phyloP scores from a whole-genome alignment of 192 early-diverging fungal species.

The Anaeromyces robustus region DNA sequence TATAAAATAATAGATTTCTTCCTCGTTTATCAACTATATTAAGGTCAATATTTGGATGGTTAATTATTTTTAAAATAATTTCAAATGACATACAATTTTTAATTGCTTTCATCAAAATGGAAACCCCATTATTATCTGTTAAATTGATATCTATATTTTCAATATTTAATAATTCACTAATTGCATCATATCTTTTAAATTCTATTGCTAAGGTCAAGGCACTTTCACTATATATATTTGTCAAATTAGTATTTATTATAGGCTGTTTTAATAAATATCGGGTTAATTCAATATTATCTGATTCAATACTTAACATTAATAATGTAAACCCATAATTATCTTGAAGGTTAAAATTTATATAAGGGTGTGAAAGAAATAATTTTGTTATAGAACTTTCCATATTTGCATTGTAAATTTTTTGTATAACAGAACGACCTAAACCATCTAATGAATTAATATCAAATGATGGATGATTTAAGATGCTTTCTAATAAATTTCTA shows the following conservation, averaged over 20 bases:
- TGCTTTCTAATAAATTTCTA: background rate
- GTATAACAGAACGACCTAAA: background rate
- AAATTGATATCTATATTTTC: background rate
- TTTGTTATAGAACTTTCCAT: background rate
- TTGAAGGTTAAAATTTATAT: background rate
- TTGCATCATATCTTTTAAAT: background rate
- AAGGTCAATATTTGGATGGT: background rate
- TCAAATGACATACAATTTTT: background rate
- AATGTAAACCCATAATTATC: background rate
- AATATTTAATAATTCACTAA: background rate
- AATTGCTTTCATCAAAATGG: background rate
- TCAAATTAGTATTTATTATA: background rate
- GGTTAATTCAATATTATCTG: background rate
- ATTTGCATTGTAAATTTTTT: background rate
- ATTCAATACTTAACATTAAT: background rate
- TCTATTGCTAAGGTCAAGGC: background rate
- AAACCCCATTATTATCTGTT: background rate
- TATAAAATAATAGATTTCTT: background rate
- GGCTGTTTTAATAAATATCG: background rate
- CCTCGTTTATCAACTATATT: background rate
- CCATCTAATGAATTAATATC: background rate
- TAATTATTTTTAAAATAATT: background rate
- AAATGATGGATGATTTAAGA: background rate
- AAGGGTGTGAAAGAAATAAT: background rate
- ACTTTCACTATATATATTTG: background rate